Base-by-base conservation (phyloP, 306 rosid genomes). In the Fagus crenata region DNA sequence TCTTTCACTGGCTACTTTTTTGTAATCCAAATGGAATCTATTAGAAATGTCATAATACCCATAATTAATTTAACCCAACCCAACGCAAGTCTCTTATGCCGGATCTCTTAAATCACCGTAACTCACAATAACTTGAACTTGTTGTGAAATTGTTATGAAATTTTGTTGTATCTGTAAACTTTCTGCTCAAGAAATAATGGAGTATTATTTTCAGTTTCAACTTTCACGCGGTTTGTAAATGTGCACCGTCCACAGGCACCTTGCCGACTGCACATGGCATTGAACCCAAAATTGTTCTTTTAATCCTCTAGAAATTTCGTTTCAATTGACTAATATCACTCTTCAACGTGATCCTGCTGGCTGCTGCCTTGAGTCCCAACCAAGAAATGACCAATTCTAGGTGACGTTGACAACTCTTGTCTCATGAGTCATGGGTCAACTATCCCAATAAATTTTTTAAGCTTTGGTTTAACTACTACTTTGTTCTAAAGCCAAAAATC, bases 401-500 rank as follows among this genome's bases (percentile, higher is more conserved):
- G 74, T 53, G 74, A 68, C 58, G 40, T 39, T 53, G 73, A 51
- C 73, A 28, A 36, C 28, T 58, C 36, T 28, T 7, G 37, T 36
- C 14, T 59, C 7, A 8, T 22, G 65, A 32, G 4, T 59, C 5
- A 28, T 31, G 65, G 37, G 65, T 59, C 65, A 59, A 59, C 37
- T 28, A 9, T 2, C 37, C 17, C 37, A 3, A 28, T 28, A 59
- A 9, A 33, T 2, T 8, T 5, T 63, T 2, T 13, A 63, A 14
- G 11, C 68, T 54, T 6, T 22, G 33, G 36, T 64, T 76, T 17
- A 63, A 64, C 68, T 42, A 7, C 53, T 81, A 5, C 49, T 71
- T 64, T 42, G 71, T 64, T 63, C 6, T 32, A 41, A 33, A 71
- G 41, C 60, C 49, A 8, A 32, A 76, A 81, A 32, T 41, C 35